Conservation (phyloP, 805 yeast genomes). For the Saccharomyces paradoxus region DNA sequence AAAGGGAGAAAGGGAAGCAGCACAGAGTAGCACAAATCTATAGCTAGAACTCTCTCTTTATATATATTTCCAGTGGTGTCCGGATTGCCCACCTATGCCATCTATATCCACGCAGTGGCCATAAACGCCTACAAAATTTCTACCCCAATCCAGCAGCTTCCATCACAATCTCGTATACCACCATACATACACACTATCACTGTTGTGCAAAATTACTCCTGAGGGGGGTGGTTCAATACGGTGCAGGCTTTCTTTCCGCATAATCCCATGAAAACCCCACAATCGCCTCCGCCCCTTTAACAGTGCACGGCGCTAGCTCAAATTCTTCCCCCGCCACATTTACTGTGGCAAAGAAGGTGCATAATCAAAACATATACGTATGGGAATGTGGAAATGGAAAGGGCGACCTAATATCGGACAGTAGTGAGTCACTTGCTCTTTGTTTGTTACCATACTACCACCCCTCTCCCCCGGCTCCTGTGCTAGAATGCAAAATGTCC, state of each 20-base stretch:
- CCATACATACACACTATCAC: background rate
- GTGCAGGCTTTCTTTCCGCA: background rate
- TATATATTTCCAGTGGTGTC: background rate
- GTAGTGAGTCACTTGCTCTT: background rate
- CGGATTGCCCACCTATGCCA: background rate
- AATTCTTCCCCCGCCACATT: background rate
- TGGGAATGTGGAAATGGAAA: background rate
- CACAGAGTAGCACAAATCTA: background rate
- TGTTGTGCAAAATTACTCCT: background rate
- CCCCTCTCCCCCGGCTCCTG: background rate
- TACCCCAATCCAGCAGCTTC: background rate
- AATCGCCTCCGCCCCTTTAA: background rate
- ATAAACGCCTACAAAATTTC: background rate
- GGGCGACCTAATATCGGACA: background rate
- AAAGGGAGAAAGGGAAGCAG: background rate
- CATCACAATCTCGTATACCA: background rate
- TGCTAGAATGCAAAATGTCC: no score
- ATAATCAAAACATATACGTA: background rate
- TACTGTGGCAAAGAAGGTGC: background rate
- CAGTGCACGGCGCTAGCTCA: background rate
- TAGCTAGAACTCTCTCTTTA: background rate
- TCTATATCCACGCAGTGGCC: background rate
- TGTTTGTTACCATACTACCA: background rate
- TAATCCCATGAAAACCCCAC: background rate
- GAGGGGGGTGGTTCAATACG: background rate